phyloP scores from a whole-genome alignment of 1,284 basidiomycete species.

The Bondarzewia mesenterica region DNA sequence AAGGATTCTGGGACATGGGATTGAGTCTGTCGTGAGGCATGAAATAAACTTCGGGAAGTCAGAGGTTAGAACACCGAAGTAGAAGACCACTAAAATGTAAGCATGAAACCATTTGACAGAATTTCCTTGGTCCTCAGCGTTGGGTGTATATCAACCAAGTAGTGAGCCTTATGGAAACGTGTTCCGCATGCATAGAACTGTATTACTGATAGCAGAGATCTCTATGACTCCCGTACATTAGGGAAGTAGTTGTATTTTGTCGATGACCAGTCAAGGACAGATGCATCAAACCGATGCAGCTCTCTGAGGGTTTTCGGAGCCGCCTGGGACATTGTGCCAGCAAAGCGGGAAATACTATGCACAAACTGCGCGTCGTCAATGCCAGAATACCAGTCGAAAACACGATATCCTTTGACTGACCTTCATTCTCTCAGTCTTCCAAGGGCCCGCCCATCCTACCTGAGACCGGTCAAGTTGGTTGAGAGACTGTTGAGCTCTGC shows the following conservation, averaged over 20 bases:
- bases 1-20: constrained; percentile 87
- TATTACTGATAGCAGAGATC: background rate
- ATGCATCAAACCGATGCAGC: constrained; percentile 5
- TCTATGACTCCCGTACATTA: background rate
- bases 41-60: no score
- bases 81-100: no score
- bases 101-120: no score
- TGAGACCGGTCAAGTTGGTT: background rate
- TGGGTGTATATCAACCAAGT: background rate
- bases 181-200: no score
- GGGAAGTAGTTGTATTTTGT: constrained; percentile 12
- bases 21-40: constrained; percentile 34
- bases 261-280: constrained; percentile 10
- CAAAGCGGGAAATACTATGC: constrained; percentile 7
- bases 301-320: constrained; percentile 8
- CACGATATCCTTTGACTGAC: background rate
- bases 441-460: constrained; percentile 6
- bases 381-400: background rate
- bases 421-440: constrained; percentile 9
- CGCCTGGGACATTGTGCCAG: constrained; percentile 3
- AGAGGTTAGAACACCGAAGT: no score
- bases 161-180: background rate
- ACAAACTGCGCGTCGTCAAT: constrained; percentile 4
- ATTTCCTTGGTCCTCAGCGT: no score
- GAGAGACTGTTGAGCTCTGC: constrained; percentile 7